A percentile compares a stretch with the other conserved stretches of the same genome.
Evolutionary conservation across 1,139 yeast genomes (phyloP).

Genomic region (Hanseniaspora uvarum): DNA sequence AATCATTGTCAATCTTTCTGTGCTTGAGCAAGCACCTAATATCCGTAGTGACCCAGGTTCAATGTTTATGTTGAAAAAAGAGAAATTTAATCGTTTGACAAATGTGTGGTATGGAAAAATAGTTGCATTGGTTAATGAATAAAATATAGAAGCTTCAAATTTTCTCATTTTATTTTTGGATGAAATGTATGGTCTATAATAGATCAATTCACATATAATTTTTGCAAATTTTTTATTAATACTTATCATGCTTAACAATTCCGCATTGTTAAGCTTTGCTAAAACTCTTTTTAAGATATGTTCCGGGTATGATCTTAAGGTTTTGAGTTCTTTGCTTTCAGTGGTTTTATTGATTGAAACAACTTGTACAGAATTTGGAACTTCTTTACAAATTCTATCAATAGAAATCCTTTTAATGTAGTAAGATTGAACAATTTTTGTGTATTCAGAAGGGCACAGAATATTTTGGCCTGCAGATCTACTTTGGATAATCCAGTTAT

Average conservation of each 20-base stretch:
- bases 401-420: neutral
- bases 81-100: constrained; percentile 13
- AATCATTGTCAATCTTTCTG: constrained; percentile 13
- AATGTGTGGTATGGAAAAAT: constrained; percentile 5
- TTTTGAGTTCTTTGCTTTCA: neutral
- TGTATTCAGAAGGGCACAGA: neutral
- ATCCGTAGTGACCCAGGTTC: constrained; percentile 1
- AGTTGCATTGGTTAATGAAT: constrained; percentile 4
- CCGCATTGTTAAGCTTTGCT: constrained; percentile 1
- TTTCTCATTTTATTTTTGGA: constrained; percentile 1
- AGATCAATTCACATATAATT: constrained; percentile 6
- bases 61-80: constrained; percentile 6
- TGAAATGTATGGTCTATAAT: constrained; percentile 13
- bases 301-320: neutral
- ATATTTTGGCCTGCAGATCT: neutral
- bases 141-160: constrained; percentile 6
- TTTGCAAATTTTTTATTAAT: constrained; percentile 3
- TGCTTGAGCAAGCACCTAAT: neutral
- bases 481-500: constrained; percentile 5
- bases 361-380: neutral
- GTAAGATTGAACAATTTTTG: neutral
- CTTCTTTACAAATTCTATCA: no score
- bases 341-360: neutral
- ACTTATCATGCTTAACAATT: neutral
- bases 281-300: constrained; percentile 8